Base-by-base conservation (phyloP, 495 filamentous ascomycete species). In the Mycothermus thermophilus region DNA sequence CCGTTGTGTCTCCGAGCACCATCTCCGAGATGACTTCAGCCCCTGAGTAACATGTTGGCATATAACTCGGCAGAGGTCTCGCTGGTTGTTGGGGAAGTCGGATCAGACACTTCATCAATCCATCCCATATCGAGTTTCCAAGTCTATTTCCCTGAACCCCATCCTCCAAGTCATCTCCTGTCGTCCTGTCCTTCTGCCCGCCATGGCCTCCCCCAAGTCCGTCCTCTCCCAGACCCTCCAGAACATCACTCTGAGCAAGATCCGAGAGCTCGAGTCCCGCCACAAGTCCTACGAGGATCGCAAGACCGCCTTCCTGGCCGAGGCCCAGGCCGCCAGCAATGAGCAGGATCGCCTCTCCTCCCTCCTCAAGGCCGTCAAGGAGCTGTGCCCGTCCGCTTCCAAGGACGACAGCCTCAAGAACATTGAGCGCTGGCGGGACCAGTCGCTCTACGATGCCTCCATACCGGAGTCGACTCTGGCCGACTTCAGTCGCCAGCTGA, bases 231-330 rank as follows among this genome's bases (percentile, higher is more conserved):
- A 73, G 46, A 77, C 75, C 10, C 60, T 81, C 20, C 64, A 71
- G 42, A 75, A 71, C 27, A 77, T 80, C 54, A 79, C 75, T 11
- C 44, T 55, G 32, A 77, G 69, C 38, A 81, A 80, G 51, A 70
- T 80, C 44, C 60, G 52, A 5, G 74, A 77, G 35, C 60, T 80
- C 10, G 63, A 67, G 8, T 75, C 77, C 35, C 69, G 79, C 40
- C 67, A 68, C 22, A 53, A 51, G 3, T 50, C 66, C 9, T 81
- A 76, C 40, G 60, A 71, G 16, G 27, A 45, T 14, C 51, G 54
- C 16, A 70, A 68, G 37, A 43, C 51, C 19, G 17, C 35, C n/a
- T 38, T 58, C 1, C 37, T 68, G 9, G 37, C 37, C 30, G 46
- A 50, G 16, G 63, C 51, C 17, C 32, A 50, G 28, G 35, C 46